A percentile compares a stretch with the other conserved stretches of the same genome.
Evolutionary conservation across 345 rosid genomes (phyloP).

Genomic region (Brassica rapa): DNA sequence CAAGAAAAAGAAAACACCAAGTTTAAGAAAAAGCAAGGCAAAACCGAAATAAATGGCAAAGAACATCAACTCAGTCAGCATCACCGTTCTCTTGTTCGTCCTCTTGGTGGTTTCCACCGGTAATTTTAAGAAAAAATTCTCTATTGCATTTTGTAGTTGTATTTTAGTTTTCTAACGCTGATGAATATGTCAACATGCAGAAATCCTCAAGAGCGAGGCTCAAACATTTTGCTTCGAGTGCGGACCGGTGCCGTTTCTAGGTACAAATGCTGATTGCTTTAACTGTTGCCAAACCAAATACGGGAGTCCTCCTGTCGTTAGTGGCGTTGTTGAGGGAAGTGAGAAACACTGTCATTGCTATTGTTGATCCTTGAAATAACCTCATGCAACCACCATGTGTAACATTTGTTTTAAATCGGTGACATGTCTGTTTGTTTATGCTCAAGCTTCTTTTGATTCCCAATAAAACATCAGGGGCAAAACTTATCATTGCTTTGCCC

Average conservation of each 20-base stretch:
- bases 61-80: too few species aligned
- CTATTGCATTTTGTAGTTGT: too few species aligned
- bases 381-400: background rate
- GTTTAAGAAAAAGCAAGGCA: too few species aligned
- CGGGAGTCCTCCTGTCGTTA: background rate
- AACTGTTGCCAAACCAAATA: background rate
- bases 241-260: background rate
- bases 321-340: background rate
- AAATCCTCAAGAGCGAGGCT: too few species aligned
- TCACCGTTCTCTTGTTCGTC: too few species aligned
- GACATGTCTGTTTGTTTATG: background rate
- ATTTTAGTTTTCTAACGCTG: too few species aligned
- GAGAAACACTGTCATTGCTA: slow-evolving; percentile 20
- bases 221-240: background rate
- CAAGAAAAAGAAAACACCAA: too few species aligned
- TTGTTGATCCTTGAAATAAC: background rate
- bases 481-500: background rate
- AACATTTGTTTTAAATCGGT: background rate
- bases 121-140: too few species aligned
- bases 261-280: background rate
- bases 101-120: too few species aligned
- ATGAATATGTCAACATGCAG: too few species aligned
- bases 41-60: too few species aligned
- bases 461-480: background rate
- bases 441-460: background rate